Conservation (phyloP, 352 stramenopile species). For the Halophytophthora polymorphica region DNA sequence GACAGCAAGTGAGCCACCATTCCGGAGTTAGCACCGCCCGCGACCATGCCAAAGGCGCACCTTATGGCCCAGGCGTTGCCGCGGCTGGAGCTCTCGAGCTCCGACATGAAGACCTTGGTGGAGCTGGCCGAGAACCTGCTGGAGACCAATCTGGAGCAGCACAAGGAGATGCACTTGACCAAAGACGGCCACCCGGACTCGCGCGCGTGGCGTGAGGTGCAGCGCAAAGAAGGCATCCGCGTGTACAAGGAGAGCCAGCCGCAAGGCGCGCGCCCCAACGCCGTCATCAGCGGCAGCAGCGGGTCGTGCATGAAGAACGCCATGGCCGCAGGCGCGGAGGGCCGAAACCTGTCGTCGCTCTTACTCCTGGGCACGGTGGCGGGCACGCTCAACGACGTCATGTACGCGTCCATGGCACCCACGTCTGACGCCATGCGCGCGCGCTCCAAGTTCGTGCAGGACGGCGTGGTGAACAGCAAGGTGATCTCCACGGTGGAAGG, state of each 20-base stretch:
- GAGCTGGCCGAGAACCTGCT: constrained; percentile 32
- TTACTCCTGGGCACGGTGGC: constrained; percentile 31
- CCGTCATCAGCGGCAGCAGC: constrained; percentile 21
- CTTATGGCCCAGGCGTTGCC: constrained; percentile 32
- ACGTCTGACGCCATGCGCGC: constrained; percentile 37
- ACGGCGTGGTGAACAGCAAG: constrained; percentile 37
- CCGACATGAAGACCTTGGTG: constrained; percentile 31
- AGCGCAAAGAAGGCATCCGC: constrained; percentile 33
- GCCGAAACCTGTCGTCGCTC: constrained; percentile 25
- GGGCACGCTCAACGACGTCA: constrained; percentile 48
- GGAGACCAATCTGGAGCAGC: constrained; percentile 46
- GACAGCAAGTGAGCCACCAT: constrained; percentile 16
- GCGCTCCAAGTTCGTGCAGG: constrained; percentile 42
- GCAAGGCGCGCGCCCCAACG: constrained; percentile 11
- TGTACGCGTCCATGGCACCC: constrained; percentile 42
- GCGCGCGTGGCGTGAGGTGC: constrained; percentile 39
- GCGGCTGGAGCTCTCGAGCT: constrained; percentile 28
- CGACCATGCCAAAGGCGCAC: constrained; percentile 34
- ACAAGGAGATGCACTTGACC: constrained; percentile 33
- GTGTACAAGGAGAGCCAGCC: constrained; percentile 37
- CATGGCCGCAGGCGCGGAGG: constrained; percentile 4
- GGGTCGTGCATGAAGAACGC: constrained; percentile 20
- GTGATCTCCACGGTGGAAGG: constrained; percentile 27
- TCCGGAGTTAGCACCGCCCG: constrained; percentile 10
- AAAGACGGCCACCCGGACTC: constrained; percentile 39